Evolutionary conservation across 2,329 filamentous ascomycete genomes (phyloP).

Genomic region (Pochonia chlamydosporia): DNA sequence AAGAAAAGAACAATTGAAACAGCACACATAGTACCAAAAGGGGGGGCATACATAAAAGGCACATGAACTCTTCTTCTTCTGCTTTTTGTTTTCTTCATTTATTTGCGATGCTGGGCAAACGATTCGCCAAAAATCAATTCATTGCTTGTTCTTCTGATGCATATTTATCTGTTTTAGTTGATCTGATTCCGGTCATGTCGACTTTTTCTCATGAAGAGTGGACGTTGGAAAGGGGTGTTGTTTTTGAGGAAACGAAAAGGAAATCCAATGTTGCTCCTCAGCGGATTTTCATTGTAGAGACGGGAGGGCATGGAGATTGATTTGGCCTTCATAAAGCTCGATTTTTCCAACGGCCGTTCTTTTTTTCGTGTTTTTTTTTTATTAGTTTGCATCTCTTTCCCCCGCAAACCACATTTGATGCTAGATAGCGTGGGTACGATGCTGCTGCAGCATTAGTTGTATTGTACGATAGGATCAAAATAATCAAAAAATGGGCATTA

Average conservation of each 20-base stretch:
- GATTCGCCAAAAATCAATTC: neutral
- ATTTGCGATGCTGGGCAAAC: neutral
- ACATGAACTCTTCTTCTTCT: neutral
- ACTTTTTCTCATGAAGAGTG: neutral
- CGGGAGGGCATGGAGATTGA: neutral
- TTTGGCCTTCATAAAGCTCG: no score
- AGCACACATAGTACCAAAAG: neutral
- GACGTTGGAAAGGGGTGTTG: neutral
- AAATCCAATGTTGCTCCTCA: neutral
- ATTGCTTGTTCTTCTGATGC: conserved; percentile 3
- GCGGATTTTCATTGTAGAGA: neutral
- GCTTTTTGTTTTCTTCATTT: neutral
- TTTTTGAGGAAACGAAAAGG: neutral
- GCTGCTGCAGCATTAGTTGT: conserved; percentile 12
- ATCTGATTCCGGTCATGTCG: neutral
- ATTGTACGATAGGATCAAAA: conserved; percentile 11
- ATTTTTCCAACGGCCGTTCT: neutral
- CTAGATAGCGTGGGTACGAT: conserved; percentile 13
- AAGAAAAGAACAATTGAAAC: neutral
- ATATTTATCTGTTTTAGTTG: neutral
- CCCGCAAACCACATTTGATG: conserved; percentile 10
- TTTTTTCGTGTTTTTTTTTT: conserved; percentile 7
- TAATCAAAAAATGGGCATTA: conserved; percentile 2
- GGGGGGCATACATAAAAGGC: conserved; percentile 6
- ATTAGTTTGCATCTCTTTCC: conserved; percentile 4